A percentile compares a stretch with the other conserved stretches of the same genome.
These are phyloP conservation scores for Colletotrichum liaoningense DNA, from an alignment of 2,329 filamentous ascomycete species.

Conservation along the genomic window DNA sequence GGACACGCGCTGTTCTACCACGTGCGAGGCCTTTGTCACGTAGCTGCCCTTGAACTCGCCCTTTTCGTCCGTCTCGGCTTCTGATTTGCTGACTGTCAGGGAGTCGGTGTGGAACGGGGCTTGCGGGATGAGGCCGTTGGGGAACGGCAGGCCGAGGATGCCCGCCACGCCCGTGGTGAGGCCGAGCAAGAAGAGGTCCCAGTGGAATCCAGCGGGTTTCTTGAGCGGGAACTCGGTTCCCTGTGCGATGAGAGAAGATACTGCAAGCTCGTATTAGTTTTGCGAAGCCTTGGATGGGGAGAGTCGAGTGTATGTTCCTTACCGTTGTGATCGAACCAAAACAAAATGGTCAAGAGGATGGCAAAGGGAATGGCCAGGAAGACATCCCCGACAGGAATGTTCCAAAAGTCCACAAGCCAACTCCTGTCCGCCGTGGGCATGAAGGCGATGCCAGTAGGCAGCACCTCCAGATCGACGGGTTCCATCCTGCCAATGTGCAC, in stretches of 20 bases:
- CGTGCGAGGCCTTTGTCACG: conserved; percentile 64
- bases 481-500: conserved; percentile 87
- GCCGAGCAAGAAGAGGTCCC: conserved; percentile 85
- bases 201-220: conserved; percentile 87
- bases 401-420: conserved; percentile 88
- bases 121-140: conserved; percentile 86
- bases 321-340: conserved; percentile 93
- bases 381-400: conserved; percentile 76
- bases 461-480: conserved; percentile 73
- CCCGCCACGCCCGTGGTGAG: conserved; percentile 81
- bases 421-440: conserved; percentile 77
- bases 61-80: conserved; percentile 64
- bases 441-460: conserved; percentile 84
- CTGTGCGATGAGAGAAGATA: conserved; percentile 85
- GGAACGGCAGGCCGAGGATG: conserved; percentile 81
- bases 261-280: conserved; percentile 50
- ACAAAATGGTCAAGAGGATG: conserved; percentile 82
- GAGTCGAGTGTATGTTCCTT: conserved; percentile 38
- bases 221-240: conserved; percentile 84
- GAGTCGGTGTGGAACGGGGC: conserved; percentile 85
- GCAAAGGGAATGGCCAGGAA: conserved; percentile 92
- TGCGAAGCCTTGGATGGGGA: too few relatives aligned
- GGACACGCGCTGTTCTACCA: conserved; percentile 83
- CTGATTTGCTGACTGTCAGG: conserved; percentile 72
- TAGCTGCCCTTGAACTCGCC: conserved; percentile 67